Percentiles rank a stretch among this genome's conserved stretches.
These are phyloP conservation scores for Austroboletus olivaceoglutinosus DNA, from an alignment of 1,284 basidiomycete species.

Conservation along the genomic window DNA sequence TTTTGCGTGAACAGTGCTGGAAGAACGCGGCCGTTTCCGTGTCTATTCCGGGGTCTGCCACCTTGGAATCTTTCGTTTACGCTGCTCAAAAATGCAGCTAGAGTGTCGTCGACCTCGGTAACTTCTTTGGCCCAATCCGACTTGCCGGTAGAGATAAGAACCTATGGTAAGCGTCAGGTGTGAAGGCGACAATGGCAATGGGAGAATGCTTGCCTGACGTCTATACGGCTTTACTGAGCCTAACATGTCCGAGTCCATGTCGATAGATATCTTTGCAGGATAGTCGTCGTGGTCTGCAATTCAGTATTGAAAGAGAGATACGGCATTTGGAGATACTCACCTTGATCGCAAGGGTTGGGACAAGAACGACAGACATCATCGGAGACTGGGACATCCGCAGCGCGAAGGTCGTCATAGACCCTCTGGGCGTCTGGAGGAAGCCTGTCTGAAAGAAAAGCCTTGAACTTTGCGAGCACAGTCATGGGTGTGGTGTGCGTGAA, in stretches of 20 bases:
- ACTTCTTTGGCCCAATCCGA: constrained; percentile 83
- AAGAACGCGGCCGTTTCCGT: constrained; percentile 17
- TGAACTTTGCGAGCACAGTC: constrained; percentile 36
- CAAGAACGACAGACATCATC: constrained; percentile 71
- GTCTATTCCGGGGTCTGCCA: constrained; percentile 24
- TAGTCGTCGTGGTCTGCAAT: constrained; percentile 68
- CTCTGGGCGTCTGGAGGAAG: constrained; percentile 30
- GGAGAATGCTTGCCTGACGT: constrained; percentile 56
- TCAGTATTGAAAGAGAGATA: constrained; percentile 9
- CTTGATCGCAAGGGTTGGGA: constrained; percentile 75
- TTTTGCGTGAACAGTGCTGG: constrained; percentile 58
- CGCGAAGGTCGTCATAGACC: constrained; percentile 42
- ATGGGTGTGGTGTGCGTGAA: constrained; percentile 10
- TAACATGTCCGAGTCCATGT: constrained; percentile 76
- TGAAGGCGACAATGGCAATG: background rate
- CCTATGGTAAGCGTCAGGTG: constrained; percentile 38
- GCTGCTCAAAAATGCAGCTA: constrained; percentile 60
- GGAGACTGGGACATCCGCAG: constrained; percentile 65
- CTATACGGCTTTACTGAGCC: constrained; percentile 81
- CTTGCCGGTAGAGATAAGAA: constrained; percentile 86
- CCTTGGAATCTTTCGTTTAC: constrained; percentile 29
- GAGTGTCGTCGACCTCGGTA: constrained; percentile 61
- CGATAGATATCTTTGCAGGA: constrained; percentile 67
- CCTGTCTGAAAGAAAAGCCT: constrained; percentile 15
- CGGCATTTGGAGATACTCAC: constrained; percentile 31